phyloP scores from a whole-genome alignment of 345 rosid genomes.

The Pugionium cornutum region DNA sequence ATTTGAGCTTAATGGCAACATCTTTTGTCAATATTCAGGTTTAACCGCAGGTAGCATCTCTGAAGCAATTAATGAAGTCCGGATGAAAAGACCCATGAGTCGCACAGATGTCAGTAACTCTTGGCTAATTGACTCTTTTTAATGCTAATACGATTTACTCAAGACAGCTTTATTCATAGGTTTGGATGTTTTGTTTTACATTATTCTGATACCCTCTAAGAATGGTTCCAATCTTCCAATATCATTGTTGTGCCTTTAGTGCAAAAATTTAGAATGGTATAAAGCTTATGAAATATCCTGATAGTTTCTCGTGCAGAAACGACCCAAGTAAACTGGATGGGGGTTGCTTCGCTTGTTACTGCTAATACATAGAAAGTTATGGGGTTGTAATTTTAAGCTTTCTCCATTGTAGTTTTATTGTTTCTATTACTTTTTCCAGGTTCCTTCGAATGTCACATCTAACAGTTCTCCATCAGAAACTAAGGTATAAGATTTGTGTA shows the following conservation, averaged over 20 bases:
- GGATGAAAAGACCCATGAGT: constrained; percentile 86
- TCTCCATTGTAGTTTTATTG: neutral
- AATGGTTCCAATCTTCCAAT: neutral
- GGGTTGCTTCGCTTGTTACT: neutral
- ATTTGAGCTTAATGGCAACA: neutral
- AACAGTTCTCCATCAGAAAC: constrained; percentile 47
- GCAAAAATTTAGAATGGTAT: constrained; percentile 5
- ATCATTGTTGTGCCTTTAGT: neutral
- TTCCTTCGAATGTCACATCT: constrained; percentile 60
- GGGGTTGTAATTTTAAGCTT: neutral
- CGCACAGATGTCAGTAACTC: constrained; percentile 71
- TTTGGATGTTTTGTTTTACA: constrained; percentile 3
- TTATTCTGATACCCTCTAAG: constrained; percentile 2
- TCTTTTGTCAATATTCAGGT: constrained; percentile 36
- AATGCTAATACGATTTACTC: neutral
- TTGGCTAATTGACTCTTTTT: neutral
- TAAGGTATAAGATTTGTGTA: constrained; percentile 47
- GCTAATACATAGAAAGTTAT: neutral
- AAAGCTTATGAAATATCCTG: constrained; percentile 3
- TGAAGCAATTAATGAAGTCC: constrained; percentile 67
- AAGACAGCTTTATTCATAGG: constrained; percentile 11
- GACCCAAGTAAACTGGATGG: neutral
- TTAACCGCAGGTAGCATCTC: constrained; percentile 51
- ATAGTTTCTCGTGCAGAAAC: neutral
- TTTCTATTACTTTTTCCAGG: constrained; percentile 47